These are phyloP conservation scores for Colletotrichum destructivum DNA, from an alignment of 2,329 filamentous ascomycete species.

Conservation along the genomic window DNA sequence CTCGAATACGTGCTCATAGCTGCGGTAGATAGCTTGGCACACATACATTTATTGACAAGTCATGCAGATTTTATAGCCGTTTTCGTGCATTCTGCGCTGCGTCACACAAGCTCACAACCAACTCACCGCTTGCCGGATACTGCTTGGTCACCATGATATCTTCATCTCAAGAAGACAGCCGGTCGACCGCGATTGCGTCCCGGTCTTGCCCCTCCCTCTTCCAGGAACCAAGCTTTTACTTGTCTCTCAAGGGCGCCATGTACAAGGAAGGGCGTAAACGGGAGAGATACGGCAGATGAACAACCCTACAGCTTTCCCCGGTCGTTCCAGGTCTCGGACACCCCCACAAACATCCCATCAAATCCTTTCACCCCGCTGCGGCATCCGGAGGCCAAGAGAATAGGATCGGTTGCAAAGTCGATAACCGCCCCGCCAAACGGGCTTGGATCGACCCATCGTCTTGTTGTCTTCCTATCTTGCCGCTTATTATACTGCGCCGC, in stretches of 20 bases:
- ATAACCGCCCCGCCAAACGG: slow-evolving; percentile 24
- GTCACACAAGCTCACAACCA: neutral
- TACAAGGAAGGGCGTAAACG: neutral
- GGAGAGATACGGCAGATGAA: neutral
- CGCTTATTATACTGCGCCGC: slow-evolving; percentile 16
- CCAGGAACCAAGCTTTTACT: neutral
- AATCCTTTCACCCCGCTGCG: slow-evolving; percentile 20
- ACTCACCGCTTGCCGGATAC: neutral
- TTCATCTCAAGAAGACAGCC: slow-evolving; percentile 11
- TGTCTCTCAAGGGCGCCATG: slow-evolving; percentile 4
- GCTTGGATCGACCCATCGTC: neutral
- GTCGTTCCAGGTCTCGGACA: neutral
- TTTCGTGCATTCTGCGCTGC: too few species aligned
- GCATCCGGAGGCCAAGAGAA: slow-evolving; percentile 35
- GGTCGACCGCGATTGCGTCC: slow-evolving; percentile 1
- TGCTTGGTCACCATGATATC: slow-evolving; percentile 1
- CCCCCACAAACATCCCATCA: slow-evolving; percentile 18
- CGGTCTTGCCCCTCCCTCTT: neutral
- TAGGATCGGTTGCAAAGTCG: slow-evolving; percentile 24
- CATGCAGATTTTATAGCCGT: neutral
- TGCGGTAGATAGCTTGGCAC: neutral
- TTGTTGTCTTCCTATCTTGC: slow-evolving; percentile 26
- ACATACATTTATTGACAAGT: neutral
- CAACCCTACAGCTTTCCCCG: neutral
- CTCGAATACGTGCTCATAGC: neutral